A percentile compares a stretch with the other conserved stretches of the same genome.
Evolutionary conservation across 768 basidiomycete species (phyloP).

Genomic region (Amanita pseudoporphyria): DNA sequence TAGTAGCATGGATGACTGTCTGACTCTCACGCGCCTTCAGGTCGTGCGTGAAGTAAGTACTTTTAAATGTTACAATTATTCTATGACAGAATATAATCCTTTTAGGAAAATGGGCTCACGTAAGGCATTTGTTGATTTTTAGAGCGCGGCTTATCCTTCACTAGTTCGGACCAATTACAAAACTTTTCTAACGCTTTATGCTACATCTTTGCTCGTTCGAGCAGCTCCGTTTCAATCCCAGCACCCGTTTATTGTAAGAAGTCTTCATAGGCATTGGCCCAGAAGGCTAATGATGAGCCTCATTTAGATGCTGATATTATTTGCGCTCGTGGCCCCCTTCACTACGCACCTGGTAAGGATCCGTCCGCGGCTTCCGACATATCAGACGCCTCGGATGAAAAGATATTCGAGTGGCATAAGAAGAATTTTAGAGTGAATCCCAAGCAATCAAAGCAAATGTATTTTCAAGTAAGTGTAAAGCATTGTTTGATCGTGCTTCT

Average conservation of each 20-base stretch:
- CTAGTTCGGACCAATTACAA: conserved; percentile 59
- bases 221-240: conserved; percentile 78
- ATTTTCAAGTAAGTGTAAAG: conserved; percentile 36
- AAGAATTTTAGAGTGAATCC: conserved; percentile 47
- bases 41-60: conserved; percentile 32
- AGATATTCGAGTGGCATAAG: conserved; percentile 38
- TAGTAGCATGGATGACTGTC: background rate
- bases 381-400: conserved; percentile 28
- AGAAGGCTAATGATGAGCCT: background rate
- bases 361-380: conserved; percentile 37
- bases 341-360: conserved; percentile 58
- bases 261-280: too few relatives aligned
- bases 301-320: conserved; percentile 71
- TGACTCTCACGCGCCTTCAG: conserved; percentile 13
- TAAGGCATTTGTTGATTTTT: conserved; percentile 18
- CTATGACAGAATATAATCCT: background rate
- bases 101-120: conserved; percentile 49
- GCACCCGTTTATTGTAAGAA: conserved; percentile 75
- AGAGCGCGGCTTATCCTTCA: background rate
- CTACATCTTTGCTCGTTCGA: conserved; percentile 73
- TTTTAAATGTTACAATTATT: background rate
- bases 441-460: conserved; percentile 44
- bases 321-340: conserved; percentile 74
- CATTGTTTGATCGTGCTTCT: background rate
- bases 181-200: conserved; percentile 62